Evolutionary conservation across 2,329 filamentous ascomycete species (phyloP).

Genomic region (Massarina eburnea): DNA sequence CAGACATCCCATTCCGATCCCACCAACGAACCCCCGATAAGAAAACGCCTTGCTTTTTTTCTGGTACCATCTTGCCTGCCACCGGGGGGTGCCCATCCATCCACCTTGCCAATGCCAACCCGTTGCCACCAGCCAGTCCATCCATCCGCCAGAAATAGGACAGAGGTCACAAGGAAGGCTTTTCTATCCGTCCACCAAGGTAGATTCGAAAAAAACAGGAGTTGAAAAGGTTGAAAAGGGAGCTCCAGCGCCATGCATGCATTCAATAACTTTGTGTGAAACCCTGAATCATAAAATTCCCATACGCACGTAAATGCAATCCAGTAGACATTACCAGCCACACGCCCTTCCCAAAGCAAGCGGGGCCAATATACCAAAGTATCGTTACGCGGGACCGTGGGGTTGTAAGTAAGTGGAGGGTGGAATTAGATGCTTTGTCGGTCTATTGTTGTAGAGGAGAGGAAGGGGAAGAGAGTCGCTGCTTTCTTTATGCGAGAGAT

Average conservation of each 20-base stretch:
- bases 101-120: too few relatives aligned
- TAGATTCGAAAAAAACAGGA: conserved; percentile 2
- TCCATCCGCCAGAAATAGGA: not conserved
- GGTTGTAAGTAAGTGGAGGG: not conserved
- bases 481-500: conserved; percentile 31
- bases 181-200: conserved; percentile 1
- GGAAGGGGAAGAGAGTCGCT: not conserved
- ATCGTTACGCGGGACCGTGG: conserved; percentile 4
- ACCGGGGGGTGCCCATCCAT: too few relatives aligned
- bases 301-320: conserved; percentile 39
- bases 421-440: not conserved
- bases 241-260: conserved; percentile 4
- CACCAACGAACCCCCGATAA: not conserved
- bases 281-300: too few relatives aligned
- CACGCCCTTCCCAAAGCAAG: not conserved
- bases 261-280: conserved; percentile 20
- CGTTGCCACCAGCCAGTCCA: too few relatives aligned
- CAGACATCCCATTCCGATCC: not conserved
- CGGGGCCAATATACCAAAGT: conserved; percentile 2
- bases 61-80: not conserved
- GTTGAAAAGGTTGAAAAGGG: too few relatives aligned
- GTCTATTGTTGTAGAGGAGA: not conserved
- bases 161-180: not conserved
- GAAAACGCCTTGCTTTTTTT: not conserved
- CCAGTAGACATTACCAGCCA: conserved; percentile 26